Conservation (phyloP, 495 filamentous ascomycete species). For the Penicillium simplicissimum region DNA sequence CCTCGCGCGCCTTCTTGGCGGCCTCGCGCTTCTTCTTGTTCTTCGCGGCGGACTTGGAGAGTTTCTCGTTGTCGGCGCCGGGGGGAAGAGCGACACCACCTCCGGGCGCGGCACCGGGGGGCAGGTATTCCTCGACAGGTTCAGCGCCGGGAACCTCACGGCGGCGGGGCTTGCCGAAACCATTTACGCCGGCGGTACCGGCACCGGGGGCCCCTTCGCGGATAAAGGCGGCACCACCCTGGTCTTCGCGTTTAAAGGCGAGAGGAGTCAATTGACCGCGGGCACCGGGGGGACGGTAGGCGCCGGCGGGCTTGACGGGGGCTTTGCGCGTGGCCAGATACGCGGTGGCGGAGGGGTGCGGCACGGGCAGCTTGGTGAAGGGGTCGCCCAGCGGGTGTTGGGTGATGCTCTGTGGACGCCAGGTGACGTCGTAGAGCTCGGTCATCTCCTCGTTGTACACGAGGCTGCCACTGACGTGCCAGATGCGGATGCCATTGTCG, state of each 20-base stretch:
- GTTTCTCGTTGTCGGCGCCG: constrained; percentile 59
- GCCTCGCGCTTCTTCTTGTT: constrained; percentile 98
- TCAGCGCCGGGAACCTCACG: constrained; percentile 81
- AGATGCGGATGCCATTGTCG: constrained; percentile 93
- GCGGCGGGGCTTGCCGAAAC: constrained; percentile 72
- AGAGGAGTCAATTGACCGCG: constrained; percentile 85
- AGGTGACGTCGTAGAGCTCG: constrained; percentile 89
- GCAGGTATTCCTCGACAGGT: constrained; percentile 58
- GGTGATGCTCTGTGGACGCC: constrained; percentile 71
- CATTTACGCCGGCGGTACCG: constrained; percentile 63
- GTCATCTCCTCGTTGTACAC: constrained; percentile 95
- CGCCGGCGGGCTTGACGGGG: constrained; percentile 90
- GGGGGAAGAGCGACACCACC: constrained; percentile 63
- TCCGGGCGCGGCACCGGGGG: constrained; percentile 68
- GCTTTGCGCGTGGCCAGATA: constrained; percentile 86
- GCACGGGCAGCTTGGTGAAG: constrained; percentile 71
- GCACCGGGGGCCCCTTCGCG: constrained; percentile 71
- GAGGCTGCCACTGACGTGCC: constrained; percentile 86
- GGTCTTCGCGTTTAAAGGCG: constrained; percentile 96
- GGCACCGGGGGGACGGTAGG: constrained; percentile 95
- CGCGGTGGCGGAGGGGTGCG: constrained; percentile 79
- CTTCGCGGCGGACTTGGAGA: constrained; percentile 87
- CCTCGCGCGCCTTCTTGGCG: constrained; percentile 84
- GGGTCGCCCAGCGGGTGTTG: constrained; percentile 68
- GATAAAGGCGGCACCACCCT: constrained; percentile 87